Conservation (phyloP, 192 early-diverging fungal species). For the Mortierella antarctica region DNA sequence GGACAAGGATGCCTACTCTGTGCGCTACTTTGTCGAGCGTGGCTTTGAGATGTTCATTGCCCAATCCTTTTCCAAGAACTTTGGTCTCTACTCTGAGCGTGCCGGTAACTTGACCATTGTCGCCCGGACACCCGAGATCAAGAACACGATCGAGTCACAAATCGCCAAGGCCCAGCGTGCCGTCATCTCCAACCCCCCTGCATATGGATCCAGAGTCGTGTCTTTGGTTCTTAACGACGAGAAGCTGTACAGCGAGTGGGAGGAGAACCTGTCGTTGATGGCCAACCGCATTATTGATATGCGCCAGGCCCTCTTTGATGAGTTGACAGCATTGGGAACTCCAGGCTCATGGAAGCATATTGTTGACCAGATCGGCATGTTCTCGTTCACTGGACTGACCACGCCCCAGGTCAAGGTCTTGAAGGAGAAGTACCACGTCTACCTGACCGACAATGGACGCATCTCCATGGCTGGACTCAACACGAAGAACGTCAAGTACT, state of each 20-base stretch:
- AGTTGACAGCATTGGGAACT: conserved; percentile 78
- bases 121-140: conserved; percentile 58
- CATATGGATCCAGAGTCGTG: conserved; percentile 91
- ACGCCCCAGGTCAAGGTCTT: conserved; percentile 81
- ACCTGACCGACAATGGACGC: conserved; percentile 94
- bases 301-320: conserved; percentile 76
- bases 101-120: conserved; percentile 89
- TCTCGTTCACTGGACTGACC: conserved; percentile 92
- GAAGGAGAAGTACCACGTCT: conserved; percentile 89
- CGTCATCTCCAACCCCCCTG: conserved; percentile 91
- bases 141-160: conserved; percentile 80
- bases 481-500: conserved; percentile 85
- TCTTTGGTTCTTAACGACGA: conserved; percentile 84
- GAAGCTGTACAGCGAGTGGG: conserved; percentile 87
- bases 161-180: conserved; percentile 86
- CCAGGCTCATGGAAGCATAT: conserved; percentile 98
- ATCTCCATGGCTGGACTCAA: conserved; percentile 97
- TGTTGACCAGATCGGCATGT: conserved; percentile 97
- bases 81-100: conserved; percentile 96
- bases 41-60: conserved; percentile 93
- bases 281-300: conserved; percentile 91
- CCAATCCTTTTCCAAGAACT: conserved; percentile 98
- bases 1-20: conserved; percentile 91
- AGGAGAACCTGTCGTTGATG: conserved; percentile 81
- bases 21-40: conserved; percentile 91